Base-by-base conservation (phyloP, 441 rosid genomes). In the Hura crepitans region DNA sequence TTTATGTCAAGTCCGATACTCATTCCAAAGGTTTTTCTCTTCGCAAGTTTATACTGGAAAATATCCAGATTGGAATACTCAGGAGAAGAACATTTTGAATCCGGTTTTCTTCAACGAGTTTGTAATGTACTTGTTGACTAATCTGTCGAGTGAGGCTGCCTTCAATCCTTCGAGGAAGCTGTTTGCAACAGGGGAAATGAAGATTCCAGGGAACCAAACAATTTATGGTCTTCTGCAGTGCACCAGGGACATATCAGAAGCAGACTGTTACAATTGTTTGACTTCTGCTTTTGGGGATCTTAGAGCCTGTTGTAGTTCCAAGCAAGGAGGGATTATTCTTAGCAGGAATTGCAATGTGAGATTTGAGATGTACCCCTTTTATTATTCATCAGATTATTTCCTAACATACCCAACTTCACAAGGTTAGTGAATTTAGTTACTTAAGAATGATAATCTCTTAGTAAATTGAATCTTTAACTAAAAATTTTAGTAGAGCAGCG, bases 141-240 rank as follows among this genome's bases (percentile, higher is more conserved):
- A 31, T 18, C 43, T 72, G 53, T 46, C 75, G 2, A 64, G 18
- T 9, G 35, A 64, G 25, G 57, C 64, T 7, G 43, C 75, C 2
- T 28, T 11, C 9, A 22, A 55, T 64, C 46, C 33, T 6, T 45
- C 65, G 20, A 31, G 45, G 68, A 11, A 1, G 46, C 63, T 72
- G 75, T 72, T 72, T 57, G 69, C 80, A 0, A 72, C 69, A 2
- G 82, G 81, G n/a, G 53, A 67, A 56, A 22, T 73, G 20, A 71
- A 17, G 15, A 50, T 51, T 17, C 37, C 78, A 0, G 25, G 27
- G 15, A 28, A 55, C 14, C 37, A 50, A 28, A 72, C 49, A 7
- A 18, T 81, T 4, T 71, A 73, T 37, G 74, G 76, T 53, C 78
- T 75, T 22, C 77, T 73, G 12, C 80, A 81, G 68, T 81, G 82